Percentiles rank a stretch among this genome's conserved stretches.
Evolutionary conservation across 2,329 filamentous ascomycete species (phyloP).

Genomic region (Monilinia laxa): DNA sequence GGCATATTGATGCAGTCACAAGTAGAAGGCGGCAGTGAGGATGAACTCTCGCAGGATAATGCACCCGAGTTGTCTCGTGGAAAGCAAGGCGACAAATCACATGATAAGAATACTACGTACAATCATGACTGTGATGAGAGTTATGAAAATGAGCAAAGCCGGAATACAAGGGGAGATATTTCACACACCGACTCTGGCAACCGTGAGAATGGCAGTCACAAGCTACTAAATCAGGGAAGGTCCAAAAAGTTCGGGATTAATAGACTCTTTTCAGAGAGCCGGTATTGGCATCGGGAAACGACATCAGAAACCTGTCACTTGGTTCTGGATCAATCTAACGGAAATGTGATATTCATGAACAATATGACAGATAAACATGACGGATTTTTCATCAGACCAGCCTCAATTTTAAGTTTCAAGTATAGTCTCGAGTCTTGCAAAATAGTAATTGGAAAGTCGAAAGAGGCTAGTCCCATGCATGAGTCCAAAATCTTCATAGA

Average conservation of each 20-base stretch:
- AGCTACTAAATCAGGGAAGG: not conserved
- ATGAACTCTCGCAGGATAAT: slow-evolving; percentile 10
- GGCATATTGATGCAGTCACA: not conserved
- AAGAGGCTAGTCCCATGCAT: not conserved
- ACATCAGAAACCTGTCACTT: not conserved
- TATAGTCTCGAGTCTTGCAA: not conserved
- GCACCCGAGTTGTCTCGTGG: not conserved
- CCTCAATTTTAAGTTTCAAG: not conserved
- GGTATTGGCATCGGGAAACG: not conserved
- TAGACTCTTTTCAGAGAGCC: slow-evolving; percentile 7
- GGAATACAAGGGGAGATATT: slow-evolving; percentile 15
- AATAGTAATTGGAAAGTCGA: not conserved
- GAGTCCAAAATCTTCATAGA: not conserved
- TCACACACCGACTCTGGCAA: not conserved
- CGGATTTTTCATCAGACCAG: not conserved
- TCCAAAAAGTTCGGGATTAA: not conserved
- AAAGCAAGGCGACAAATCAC: not conserved
- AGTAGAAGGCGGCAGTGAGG: slow-evolving; percentile 1
- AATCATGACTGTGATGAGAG: not conserved
- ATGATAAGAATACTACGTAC: not conserved
- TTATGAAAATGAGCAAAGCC: not conserved
- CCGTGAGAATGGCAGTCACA: not conserved
- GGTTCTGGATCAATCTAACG: not conserved
- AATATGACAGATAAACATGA: not conserved
- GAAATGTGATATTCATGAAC: not conserved